phyloP scores from a whole-genome alignment of 2,329 filamentous ascomycete genomes.

The Penicillium brasilianum region DNA sequence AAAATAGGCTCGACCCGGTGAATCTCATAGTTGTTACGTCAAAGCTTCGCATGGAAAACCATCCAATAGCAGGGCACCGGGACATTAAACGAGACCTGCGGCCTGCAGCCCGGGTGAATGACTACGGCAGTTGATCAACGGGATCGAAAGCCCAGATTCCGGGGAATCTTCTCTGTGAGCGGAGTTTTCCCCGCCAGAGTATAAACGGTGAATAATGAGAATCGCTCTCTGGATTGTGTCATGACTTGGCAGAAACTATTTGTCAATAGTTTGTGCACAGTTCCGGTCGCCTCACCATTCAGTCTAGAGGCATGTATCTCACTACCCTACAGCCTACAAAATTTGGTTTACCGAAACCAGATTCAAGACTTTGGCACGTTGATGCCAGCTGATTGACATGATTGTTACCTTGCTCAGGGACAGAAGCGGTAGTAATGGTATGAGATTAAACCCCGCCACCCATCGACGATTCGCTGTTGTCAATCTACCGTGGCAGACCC shows the following conservation, averaged over 20 bases:
- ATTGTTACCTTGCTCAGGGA: neutral
- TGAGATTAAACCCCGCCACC: neutral
- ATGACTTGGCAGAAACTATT: neutral
- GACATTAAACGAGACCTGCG: neutral
- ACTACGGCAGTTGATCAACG: neutral
- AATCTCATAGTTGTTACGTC: neutral
- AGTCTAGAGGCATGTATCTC: neutral
- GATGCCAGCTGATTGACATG: neutral
- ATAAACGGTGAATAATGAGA: conserved; percentile 5
- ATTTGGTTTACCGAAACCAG: too few species aligned
- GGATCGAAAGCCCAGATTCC: neutral
- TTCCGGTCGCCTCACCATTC: neutral
- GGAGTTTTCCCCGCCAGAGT: conserved; percentile 1
- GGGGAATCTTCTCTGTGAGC: neutral
- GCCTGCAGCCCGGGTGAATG: neutral
- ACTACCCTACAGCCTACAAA: too few species aligned
- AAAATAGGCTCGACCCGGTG: neutral
- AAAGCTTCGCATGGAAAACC: neutral
- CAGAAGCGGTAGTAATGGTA: neutral
- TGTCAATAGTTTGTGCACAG: neutral
- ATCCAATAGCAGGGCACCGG: neutral
- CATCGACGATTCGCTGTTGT: neutral
- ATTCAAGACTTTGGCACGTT: too few species aligned
- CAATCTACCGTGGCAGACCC: neutral
- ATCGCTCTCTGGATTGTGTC: neutral